phyloP scores from a whole-genome alignment of 768 basidiomycete species.

The Ramaria rubella region DNA sequence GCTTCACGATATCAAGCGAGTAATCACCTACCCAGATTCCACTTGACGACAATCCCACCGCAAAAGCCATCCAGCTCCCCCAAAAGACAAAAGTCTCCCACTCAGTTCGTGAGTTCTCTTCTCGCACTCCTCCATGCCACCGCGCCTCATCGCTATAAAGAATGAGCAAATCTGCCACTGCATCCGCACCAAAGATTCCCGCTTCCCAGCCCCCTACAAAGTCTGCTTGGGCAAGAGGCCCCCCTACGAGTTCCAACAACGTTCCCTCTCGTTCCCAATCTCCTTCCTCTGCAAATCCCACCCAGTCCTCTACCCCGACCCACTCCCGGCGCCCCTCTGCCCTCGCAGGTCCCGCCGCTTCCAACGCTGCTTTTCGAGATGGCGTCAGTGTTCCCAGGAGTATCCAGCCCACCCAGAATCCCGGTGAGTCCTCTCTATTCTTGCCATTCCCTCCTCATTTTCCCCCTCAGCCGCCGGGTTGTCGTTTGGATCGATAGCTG shows the following conservation, averaged over 20 bases:
- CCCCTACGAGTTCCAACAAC: constrained; percentile 57
- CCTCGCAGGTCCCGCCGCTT: constrained; percentile 42
- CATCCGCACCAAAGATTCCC: constrained; percentile 65
- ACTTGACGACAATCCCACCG: not conserved
- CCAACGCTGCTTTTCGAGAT: constrained; percentile 69
- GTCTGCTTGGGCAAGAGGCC: constrained; percentile 91
- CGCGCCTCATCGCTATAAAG: constrained; percentile 31
- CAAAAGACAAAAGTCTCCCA: constrained; percentile 20
- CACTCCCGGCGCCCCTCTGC: constrained; percentile 78
- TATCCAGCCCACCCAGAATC: constrained; percentile 8
- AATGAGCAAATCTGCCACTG: constrained; percentile 92
- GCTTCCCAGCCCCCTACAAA: constrained; percentile 59
- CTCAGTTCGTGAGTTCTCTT: constrained; percentile 8
- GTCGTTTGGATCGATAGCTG: constrained; percentile 89
- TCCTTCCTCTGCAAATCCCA: constrained; percentile 51
- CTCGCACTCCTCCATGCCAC: constrained; percentile 1
- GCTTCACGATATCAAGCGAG: constrained; percentile 71
- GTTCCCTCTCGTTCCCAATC: constrained; percentile 71
- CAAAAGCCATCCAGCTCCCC: constrained; percentile 5
- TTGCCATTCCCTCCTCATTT: constrained; percentile 38
- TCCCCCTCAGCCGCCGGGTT: constrained; percentile 35
- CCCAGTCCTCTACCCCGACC: constrained; percentile 34
- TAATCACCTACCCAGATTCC: constrained; percentile 34
- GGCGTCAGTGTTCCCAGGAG: constrained; percentile 66
- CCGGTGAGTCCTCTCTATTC: constrained; percentile 3